These are phyloP conservation scores for Colletotrichum agaves DNA, from an alignment of 2,329 filamentous ascomycete species.

Conservation along the genomic window DNA sequence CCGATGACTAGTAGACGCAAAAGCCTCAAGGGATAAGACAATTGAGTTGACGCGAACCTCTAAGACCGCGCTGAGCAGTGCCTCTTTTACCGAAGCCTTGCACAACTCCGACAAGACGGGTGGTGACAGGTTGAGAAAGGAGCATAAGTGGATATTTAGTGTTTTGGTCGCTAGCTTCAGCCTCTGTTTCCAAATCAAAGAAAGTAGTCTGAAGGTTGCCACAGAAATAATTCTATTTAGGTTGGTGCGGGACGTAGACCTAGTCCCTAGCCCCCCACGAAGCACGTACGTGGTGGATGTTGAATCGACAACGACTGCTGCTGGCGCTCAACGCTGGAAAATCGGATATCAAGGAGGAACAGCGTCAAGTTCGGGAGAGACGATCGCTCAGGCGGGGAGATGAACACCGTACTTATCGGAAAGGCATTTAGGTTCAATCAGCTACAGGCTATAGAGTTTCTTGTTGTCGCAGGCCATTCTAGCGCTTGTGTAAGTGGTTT, in stretches of 20 bases:
- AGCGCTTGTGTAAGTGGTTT: not conserved
- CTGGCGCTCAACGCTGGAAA: too few species aligned
- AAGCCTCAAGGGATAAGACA: not conserved
- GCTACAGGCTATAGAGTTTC: not conserved
- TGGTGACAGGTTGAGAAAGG: constrained; percentile 40
- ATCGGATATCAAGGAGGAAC: not conserved
- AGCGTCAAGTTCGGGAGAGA: not conserved
- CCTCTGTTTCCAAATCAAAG: constrained; percentile 38
- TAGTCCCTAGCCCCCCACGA: too few species aligned
- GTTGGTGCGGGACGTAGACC: too few species aligned
- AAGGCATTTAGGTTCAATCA: too few species aligned
- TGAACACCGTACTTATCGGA: too few species aligned
- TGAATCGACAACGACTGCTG: too few species aligned
- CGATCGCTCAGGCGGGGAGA: not conserved
- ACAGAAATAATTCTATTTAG: not conserved
- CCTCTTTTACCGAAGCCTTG: not conserved
- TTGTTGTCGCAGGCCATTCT: not conserved
- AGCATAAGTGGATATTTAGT: constrained; percentile 45
- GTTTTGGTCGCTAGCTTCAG: constrained; percentile 46
- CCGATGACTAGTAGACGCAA: not conserved
- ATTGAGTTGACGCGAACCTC: not conserved
- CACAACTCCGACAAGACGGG: not conserved
- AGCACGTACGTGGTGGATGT: too few species aligned
- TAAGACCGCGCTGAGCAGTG: not conserved
- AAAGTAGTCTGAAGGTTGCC: constrained; percentile 36